These are phyloP conservation scores for Pseudogymnoascus sp. DNA, from an alignment of 2,329 filamentous ascomycete genomes.

Conservation along the genomic window DNA sequence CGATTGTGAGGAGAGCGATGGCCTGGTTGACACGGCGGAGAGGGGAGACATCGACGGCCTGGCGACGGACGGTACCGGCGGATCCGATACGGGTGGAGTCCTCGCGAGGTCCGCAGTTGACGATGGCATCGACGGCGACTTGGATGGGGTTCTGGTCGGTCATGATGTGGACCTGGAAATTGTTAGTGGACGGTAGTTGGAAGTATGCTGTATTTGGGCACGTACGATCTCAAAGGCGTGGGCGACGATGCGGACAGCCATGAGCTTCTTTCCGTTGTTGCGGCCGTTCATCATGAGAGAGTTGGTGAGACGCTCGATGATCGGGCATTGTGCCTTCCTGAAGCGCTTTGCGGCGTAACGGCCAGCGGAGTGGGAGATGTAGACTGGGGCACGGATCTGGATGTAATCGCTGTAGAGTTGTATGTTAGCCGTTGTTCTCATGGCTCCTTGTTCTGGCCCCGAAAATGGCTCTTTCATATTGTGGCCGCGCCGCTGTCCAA, in stretches of 20 bases:
- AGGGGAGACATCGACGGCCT: constrained; percentile 99
- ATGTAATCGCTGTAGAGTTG: constrained; percentile 80
- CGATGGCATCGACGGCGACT: constrained; percentile 97
- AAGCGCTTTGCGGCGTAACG: constrained; percentile 99
- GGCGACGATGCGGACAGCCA: constrained; percentile 98
- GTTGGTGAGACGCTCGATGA: constrained; percentile 99
- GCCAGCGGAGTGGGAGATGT: constrained; percentile 97
- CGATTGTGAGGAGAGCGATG: constrained; percentile 96
- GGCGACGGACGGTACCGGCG: constrained; percentile 98
- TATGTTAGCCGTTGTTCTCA: constrained; percentile 25
- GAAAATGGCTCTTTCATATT: not conserved
- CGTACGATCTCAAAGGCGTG: constrained; percentile 99
- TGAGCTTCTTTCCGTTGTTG: constrained; percentile 99
- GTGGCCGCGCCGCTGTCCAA: not conserved
- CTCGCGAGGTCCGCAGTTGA: constrained; percentile 99
- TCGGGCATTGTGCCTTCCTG: constrained; percentile 99
- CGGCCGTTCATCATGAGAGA: constrained; percentile 99
- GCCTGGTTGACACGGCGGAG: constrained; percentile 99
- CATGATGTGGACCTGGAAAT: constrained; percentile 91
- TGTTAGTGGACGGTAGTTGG: constrained; percentile 18
- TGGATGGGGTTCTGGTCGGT: constrained; percentile 99
- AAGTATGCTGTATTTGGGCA: constrained; percentile 28
- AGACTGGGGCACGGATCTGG: constrained; percentile 97
- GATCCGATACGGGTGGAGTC: constrained; percentile 99
- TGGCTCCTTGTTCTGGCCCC: not conserved